Evolutionary conservation across 345 rosid species (phyloP), one percentile per base, ranked within the genome.

Genomic region (Syzygium oleosum): DNA sequence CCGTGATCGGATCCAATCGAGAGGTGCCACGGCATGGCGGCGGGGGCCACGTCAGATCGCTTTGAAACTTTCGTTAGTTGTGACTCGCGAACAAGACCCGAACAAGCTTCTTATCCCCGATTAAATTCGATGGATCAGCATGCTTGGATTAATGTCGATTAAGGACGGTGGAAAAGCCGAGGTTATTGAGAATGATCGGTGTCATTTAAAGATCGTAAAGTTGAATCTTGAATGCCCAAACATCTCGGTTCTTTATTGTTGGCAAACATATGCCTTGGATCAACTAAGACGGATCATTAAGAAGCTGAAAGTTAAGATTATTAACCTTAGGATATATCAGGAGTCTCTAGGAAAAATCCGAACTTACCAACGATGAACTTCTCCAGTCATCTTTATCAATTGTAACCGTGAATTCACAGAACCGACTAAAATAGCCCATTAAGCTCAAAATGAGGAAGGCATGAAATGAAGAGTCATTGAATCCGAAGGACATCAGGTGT

Each of bases 11-110:
- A 5, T 46, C 84, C 89, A 93, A 51, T 93, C 25, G 56, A 3
- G 27, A 0, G 0, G 3, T 4, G 89, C 87, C 95, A 93, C 88
- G 94, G 89, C 89, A 73, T 84, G 43, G 90, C 91, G 86, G 87
- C 52, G 59, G 78, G 46, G 3, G 63, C 73, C 89, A 91, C 88
- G 89, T 92, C 92, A 87, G 85, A 79, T 2, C 3, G 53, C 83
- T 49, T 61, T 8, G 83, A 25, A 25, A 3, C 31, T 58, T 53
- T 21, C 77, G 27, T 9, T n/a, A 22, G 4, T 51, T 19, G 2
- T 5, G 51, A 59, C 31, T 43, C 46, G 46, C 65, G 3, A 27
- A 59, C 5, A 9, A 27, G 68, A 12, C 31, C 68, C 31, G 17
- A 59, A 59, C 31, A 27, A 27, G 7, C 31, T 59, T 59, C 1